Conservation (phyloP, 2,329 filamentous ascomycete species). For the Penicillium sp. region DNA sequence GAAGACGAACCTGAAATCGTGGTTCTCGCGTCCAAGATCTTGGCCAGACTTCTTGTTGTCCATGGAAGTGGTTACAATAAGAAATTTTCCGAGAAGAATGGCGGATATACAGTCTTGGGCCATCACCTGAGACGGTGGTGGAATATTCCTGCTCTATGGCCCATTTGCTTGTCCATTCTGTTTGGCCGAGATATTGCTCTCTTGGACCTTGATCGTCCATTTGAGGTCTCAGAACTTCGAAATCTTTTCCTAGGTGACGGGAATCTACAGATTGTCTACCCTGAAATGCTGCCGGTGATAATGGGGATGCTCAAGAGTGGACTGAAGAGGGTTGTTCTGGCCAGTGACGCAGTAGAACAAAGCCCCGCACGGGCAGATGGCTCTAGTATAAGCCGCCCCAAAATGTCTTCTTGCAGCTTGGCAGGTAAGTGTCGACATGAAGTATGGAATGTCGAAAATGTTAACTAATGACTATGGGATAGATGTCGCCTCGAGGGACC, state of each 20-base stretch:
- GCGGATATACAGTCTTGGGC: constrained; percentile 83
- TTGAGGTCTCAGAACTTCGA: constrained; percentile 71
- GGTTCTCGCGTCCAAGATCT: constrained; percentile 74
- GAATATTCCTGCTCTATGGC: constrained; percentile 81
- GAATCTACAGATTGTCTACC: constrained; percentile 65
- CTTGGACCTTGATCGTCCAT: constrained; percentile 68
- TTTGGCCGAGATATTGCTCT: constrained; percentile 79
- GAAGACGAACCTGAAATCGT: constrained; percentile 84
- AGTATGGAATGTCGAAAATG: not conserved
- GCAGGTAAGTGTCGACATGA: constrained; percentile 6
- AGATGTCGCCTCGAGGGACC: constrained; percentile 8
- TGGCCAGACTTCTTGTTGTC: constrained; percentile 77
- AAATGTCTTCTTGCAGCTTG: constrained; percentile 13
- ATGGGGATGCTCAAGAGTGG: constrained; percentile 85
- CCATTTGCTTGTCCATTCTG: constrained; percentile 80
- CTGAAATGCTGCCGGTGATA: constrained; percentile 77
- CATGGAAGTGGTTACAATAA: constrained; percentile 78
- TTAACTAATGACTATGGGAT: not conserved
- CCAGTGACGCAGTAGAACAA: constrained; percentile 52
- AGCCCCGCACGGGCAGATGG: constrained; percentile 8
- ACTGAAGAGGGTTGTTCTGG: constrained; percentile 62
- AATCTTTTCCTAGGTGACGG: constrained; percentile 64
- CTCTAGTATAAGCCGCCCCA: constrained; percentile 1
- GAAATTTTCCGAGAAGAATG: constrained; percentile 82
- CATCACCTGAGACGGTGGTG: constrained; percentile 82